Percentiles rank a stretch among this genome's conserved stretches.
Conservation (phyloP, 805 yeast species). For the Candida caryicola region DNA sequence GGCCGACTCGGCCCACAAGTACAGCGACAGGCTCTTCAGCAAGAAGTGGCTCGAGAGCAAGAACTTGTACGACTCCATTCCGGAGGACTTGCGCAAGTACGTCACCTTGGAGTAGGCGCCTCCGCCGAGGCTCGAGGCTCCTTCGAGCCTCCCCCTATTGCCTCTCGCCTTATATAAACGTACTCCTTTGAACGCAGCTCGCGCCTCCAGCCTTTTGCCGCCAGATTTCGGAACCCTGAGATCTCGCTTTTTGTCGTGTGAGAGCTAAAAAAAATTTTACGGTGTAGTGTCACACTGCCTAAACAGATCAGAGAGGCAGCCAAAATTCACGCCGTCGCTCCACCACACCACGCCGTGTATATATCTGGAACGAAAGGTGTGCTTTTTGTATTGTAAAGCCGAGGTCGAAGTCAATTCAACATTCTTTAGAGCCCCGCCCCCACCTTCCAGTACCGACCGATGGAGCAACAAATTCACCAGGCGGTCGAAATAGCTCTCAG, state of each 20-base stretch:
- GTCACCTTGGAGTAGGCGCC: constrained; percentile 43
- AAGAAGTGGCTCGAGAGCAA: constrained; percentile 73
- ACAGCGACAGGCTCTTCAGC: constrained; percentile 77
- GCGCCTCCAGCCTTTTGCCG: constrained; percentile 2
- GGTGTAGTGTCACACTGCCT: not conserved
- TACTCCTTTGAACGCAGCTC: too few species aligned
- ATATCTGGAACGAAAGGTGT: not conserved
- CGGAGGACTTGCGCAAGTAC: constrained; percentile 69
- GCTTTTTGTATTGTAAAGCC: not conserved
- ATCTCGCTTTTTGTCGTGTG: constrained; percentile 5
- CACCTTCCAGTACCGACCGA: constrained; percentile 3
- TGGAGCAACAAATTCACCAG: constrained; percentile 71
- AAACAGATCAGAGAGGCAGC: not conserved
- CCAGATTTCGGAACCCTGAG: not conserved
- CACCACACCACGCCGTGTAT: not conserved
- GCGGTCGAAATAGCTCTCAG: constrained; percentile 83
- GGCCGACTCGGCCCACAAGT: constrained; percentile 88
- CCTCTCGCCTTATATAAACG: too few species aligned
- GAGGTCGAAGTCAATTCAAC: not conserved
- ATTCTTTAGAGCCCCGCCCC: not conserved
- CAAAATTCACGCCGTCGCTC: not conserved
- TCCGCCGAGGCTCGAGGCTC: too few species aligned
- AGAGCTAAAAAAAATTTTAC: constrained; percentile 4
- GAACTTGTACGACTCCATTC: constrained; percentile 61
- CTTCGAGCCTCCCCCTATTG: not conserved